These are phyloP conservation scores for Priceomyces melissophilus DNA, from an alignment of 805 yeast species.

Conservation along the genomic window DNA sequence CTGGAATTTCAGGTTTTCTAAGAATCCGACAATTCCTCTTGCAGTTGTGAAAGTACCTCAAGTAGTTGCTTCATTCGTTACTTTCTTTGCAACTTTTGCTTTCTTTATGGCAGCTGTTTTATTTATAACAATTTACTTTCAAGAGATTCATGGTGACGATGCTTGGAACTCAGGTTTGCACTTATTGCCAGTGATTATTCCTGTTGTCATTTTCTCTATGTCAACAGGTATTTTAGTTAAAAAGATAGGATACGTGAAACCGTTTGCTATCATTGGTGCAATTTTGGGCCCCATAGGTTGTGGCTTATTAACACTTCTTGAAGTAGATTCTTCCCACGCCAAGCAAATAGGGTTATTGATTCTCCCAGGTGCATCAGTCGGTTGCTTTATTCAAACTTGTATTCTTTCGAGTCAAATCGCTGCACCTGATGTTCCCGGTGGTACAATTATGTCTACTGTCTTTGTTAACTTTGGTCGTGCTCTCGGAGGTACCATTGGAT, in stretches of 20 bases:
- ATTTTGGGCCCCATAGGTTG: constrained; percentile 38
- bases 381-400: constrained; percentile 46
- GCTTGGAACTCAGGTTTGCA: constrained; percentile 47
- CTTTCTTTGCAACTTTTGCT: constrained; percentile 28
- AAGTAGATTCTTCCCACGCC: constrained; percentile 31
- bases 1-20: constrained; percentile 42
- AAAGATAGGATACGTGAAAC: constrained; percentile 39
- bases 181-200: constrained; percentile 40
- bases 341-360: constrained; percentile 45
- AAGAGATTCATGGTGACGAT: constrained; percentile 39
- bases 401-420: constrained; percentile 44
- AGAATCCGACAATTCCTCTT: constrained; percentile 43
- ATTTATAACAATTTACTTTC: constrained; percentile 41
- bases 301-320: constrained; percentile 43
- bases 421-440: constrained; percentile 53
- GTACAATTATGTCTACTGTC: constrained; percentile 46
- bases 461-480: constrained; percentile 43
- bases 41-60: constrained; percentile 37
- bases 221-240: constrained; percentile 36
- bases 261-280: constrained; percentile 35
- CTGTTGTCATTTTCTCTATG: constrained; percentile 37
- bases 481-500: constrained; percentile 44
- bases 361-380: constrained; percentile 46
- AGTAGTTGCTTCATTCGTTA: constrained; percentile 36
- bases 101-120: constrained; percentile 33